Evolutionary conservation across 768 basidiomycete genomes (phyloP), one percentile per base, ranked within the genome.

Genomic region (Leccinum ochraceum): DNA sequence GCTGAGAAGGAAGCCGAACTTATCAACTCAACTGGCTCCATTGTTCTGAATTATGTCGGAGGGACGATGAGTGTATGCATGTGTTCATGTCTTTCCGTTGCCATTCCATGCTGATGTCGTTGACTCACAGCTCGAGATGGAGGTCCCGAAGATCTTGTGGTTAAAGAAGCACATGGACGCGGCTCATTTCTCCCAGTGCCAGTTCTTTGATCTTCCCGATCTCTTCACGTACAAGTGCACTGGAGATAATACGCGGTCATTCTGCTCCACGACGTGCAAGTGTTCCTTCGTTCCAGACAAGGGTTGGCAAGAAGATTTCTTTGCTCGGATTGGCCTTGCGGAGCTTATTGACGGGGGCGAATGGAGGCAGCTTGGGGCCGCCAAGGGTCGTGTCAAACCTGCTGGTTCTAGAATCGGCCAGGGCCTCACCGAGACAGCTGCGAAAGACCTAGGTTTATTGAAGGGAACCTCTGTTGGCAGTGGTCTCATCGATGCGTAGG

Each of bases 111-210:
- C 55, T 63, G 48, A 67, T 57, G 17, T 55, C 26, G 37, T 28
- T 42, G 32, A 30, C 39, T 50, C 44, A 28, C 63, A 97, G 92
- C 83, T 98, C 48, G 95, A 98, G 75, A 98, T 98, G 97, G 96
- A 98, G 76, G 86, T 98, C 49, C 96, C 96, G 0, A 98, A 98
- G 75, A 89, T 95, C 32, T 86, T 98, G 30, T 98, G 97, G 97
- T 82, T 98, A 48, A 98, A 95, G 75, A 88, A 86, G 61, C 81
- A 90, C 77, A 95, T 98, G 95, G 70, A 82, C 2, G 71, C 84
- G 0, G 76, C 82, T 11, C 80, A 79, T 17, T 98, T 99, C 76
- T 74, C 83, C 24, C 78, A 78, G 57, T 92, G 89, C 76, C 89
- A 92, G 67, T 91, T 92, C 78, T 91, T 88, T 74, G 95, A 96